A percentile compares a stretch with the other conserved stretches of the same genome.
phyloP scores from a whole-genome alignment of 2,329 filamentous ascomycete species.

The Bipolaris victoriae region DNA sequence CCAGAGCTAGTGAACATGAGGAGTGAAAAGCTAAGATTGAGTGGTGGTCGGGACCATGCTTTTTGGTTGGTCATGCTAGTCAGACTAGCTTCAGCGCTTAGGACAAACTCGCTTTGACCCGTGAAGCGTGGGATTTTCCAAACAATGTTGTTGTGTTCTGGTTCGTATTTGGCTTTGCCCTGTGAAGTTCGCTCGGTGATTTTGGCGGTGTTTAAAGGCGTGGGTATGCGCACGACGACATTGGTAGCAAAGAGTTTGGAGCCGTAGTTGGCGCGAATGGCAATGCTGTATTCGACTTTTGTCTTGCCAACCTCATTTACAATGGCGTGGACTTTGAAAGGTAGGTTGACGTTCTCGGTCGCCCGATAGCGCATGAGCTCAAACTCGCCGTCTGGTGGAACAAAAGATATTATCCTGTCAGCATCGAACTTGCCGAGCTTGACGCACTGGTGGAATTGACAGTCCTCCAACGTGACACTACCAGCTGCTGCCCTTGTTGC shows the following conservation, averaged over 20 bases:
- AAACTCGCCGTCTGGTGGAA: slow-evolving; percentile 96
- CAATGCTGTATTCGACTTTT: slow-evolving; percentile 98
- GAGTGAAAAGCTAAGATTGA: slow-evolving; percentile 89
- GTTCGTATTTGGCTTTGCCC: slow-evolving; percentile 98
- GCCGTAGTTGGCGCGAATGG: slow-evolving; percentile 95
- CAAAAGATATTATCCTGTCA: slow-evolving; percentile 95
- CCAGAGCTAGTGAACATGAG: slow-evolving; percentile 99
- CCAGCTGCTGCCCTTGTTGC: slow-evolving; percentile 94
- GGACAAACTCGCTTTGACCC: slow-evolving; percentile 94
- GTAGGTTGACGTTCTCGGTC: slow-evolving; percentile 97
- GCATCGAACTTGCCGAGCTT: slow-evolving; percentile 96
- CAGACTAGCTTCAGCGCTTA: slow-evolving; percentile 90
- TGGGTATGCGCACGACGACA: slow-evolving; percentile 91
- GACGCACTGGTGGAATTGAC: slow-evolving; percentile 98
- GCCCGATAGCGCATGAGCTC: slow-evolving; percentile 98
- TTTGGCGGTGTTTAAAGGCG: slow-evolving; percentile 92
- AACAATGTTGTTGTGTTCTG: slow-evolving; percentile 95
- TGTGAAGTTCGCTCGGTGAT: slow-evolving; percentile 93
- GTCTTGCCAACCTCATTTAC: slow-evolving; percentile 97
- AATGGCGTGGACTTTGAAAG: slow-evolving; percentile 98
- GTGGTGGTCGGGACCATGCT: slow-evolving; percentile 90
- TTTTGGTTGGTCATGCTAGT: slow-evolving; percentile 99
- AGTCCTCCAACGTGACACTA: slow-evolving; percentile 94
- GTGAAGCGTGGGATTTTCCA: slow-evolving; percentile 99
- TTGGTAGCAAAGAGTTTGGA: slow-evolving; percentile 97